Conservation (phyloP, 306 rosid genomes). For the Ammopiptanthus mongolicus region DNA sequence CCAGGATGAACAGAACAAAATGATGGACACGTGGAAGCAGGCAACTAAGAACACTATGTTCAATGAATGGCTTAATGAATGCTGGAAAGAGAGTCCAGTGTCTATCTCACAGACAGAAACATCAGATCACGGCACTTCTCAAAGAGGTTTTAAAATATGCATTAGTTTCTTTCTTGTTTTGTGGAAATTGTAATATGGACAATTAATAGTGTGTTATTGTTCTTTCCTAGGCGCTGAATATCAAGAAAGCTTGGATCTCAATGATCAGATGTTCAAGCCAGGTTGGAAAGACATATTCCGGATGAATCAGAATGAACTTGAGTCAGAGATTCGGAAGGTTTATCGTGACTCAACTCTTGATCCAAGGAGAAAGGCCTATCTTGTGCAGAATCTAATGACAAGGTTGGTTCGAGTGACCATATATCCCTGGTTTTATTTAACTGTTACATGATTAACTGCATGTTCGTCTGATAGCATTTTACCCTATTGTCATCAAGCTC, state of each 20-base stretch:
- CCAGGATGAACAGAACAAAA: constrained; percentile 84
- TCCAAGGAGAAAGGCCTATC: constrained; percentile 98
- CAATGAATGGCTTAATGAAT: constrained; percentile 96
- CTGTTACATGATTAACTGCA: constrained; percentile 2
- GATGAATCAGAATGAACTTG: constrained; percentile 97
- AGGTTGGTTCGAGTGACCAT: constrained; percentile 52
- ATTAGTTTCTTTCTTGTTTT: constrained; percentile 16
- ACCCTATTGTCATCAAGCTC: constrained; percentile 1
- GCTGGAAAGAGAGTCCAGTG: constrained; percentile 83
- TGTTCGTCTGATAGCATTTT: constrained; percentile 9
- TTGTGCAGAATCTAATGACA: constrained; percentile 96
- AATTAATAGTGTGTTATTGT: constrained; percentile 13
- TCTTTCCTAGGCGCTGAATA: constrained; percentile 54
- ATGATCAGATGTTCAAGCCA: constrained; percentile 95
- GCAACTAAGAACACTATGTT: constrained; percentile 98
- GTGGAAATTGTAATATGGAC: constrained; percentile 10
- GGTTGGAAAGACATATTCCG: constrained; percentile 99
- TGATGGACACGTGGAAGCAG: constrained; percentile 99
- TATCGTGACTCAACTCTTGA: constrained; percentile 90
- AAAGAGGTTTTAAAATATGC: constrained; percentile 41
- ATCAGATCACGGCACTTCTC: constrained; percentile 48
- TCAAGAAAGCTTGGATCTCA: constrained; percentile 78
- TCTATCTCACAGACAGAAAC: constrained; percentile 42
- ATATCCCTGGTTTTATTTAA: constrained; percentile 8
- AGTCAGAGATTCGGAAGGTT: constrained; percentile 96